Evolutionary conservation across 768 basidiomycete genomes (phyloP).

Genomic region (Rhizopogon roseolus): DNA sequence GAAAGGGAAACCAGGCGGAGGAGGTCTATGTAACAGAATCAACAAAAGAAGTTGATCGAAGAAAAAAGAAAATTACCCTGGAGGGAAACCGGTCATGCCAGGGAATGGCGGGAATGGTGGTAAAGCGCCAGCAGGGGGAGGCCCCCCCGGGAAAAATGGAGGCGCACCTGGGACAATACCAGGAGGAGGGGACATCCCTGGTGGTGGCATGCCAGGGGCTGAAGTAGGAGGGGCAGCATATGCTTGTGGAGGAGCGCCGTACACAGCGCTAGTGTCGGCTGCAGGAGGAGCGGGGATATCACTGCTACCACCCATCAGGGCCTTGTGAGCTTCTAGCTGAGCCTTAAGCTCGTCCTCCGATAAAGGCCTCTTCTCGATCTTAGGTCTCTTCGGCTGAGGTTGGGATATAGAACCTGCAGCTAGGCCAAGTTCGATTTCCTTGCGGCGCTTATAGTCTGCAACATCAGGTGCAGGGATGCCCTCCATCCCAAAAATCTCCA

Average conservation of each 20-base stretch:
- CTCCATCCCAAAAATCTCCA: constrained; percentile 99
- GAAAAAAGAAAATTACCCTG: constrained; percentile 39
- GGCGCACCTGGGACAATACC: constrained; percentile 40
- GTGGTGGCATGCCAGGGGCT: constrained; percentile 17
- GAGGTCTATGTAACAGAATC: constrained; percentile 27
- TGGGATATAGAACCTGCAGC: constrained; percentile 78
- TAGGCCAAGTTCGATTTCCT: constrained; percentile 90
- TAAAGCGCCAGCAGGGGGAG: constrained; percentile 34
- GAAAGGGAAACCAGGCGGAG: constrained; percentile 49
- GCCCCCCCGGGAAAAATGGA: constrained; percentile 33
- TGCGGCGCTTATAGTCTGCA: constrained; percentile 92
- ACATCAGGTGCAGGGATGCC: constrained; percentile 93
- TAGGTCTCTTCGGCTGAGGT: constrained; percentile 76
- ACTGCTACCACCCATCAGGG: constrained; percentile 73
- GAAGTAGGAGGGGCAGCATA: constrained; percentile 46
- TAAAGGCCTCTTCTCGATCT: constrained; percentile 70
- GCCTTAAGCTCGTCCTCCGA: constrained; percentile 81
- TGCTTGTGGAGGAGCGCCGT: constrained; percentile 69
- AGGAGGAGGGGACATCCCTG: constrained; percentile 32
- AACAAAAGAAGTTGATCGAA: constrained; percentile 10
- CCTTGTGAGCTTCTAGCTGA: constrained; percentile 86
- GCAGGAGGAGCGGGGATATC: constrained; percentile 30
- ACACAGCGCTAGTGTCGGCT: constrained; percentile 54
- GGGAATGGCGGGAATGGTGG: constrained; percentile 38
- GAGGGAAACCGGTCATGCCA: constrained; percentile 48